These are phyloP conservation scores for Penium margaritaceum DNA, from an alignment of 139 green algal species.

Conservation along the genomic window DNA sequence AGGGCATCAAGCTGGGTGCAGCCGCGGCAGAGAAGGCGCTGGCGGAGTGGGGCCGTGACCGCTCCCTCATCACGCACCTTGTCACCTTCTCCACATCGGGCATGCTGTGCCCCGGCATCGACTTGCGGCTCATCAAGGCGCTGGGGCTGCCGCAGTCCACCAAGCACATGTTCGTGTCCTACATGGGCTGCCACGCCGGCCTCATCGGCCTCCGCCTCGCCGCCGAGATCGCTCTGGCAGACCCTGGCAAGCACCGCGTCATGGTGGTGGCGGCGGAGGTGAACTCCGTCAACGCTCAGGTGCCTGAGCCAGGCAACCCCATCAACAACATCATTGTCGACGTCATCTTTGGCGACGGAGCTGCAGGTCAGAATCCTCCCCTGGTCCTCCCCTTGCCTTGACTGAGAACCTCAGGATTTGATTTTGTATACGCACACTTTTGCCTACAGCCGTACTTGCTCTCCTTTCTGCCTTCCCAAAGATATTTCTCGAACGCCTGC, in stretches of 20 bases:
- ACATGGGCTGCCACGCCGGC: slow-evolving; percentile 35
- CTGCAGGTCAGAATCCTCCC: slow-evolving; percentile 20
- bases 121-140: slow-evolving; percentile 26
- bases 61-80: slow-evolving; percentile 23
- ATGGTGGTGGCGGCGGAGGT: slow-evolving; percentile 21
- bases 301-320: slow-evolving; percentile 5
- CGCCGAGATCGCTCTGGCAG: slow-evolving; percentile 10
- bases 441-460: no score
- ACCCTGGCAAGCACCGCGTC: slow-evolving; percentile 17
- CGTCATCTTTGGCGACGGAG: slow-evolving; percentile 33
- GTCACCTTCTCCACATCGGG: slow-evolving; percentile 34
- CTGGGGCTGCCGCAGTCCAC: slow-evolving; percentile 14
- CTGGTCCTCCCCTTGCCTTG: no score
- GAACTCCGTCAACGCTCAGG: slow-evolving; percentile 28
- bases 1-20: not conserved
- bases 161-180: slow-evolving; percentile 29
- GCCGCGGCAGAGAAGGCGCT: slow-evolving; percentile 22
- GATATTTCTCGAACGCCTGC: no score
- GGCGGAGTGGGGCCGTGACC: slow-evolving; percentile 17
- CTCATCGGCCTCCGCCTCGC: slow-evolving; percentile 21
- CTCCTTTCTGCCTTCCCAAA: no score
- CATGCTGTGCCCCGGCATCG: slow-evolving; percentile 27
- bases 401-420: no score
- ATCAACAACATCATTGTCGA: slow-evolving; percentile 38
- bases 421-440: no score